Base-by-base conservation (phyloP, 1,139 yeast genomes). In the Blastobotrys raffinosifermentans region DNA sequence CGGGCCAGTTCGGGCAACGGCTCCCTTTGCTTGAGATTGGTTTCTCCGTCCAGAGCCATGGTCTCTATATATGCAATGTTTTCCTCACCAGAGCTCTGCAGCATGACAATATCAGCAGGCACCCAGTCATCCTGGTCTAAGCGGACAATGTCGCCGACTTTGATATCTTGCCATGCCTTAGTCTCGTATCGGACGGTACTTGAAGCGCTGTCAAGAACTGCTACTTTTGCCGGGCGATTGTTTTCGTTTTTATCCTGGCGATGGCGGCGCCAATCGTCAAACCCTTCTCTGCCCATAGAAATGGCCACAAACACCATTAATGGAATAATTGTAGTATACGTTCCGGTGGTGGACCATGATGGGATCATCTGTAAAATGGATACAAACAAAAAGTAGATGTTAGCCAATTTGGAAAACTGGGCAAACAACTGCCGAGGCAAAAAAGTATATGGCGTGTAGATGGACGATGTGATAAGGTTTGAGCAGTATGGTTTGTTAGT, bases 11-110 rank as follows among this genome's bases (percentile, higher is more conserved):
- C 84, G 1, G 72, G 66, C 44, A 81, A 81, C 0, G 96, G 85
- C 17, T 65, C 64, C 50, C 76, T 78, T 4, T 84, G 70, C 58
- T 91, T 91, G 45, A 91, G 67, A 54, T 87, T 89, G 0, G 97
- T 91, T 60, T 91, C 98, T 35, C 99, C 99, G 60, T 91, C 98
- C 33, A 91, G 67, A 0, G 96, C 98, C 91, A 91, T 89, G 0
- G 99, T 91, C 60, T 91, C 99, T 17, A 89, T 78, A 50, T 77
- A 85, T 1, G 94, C 81, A 48, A 80, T 84, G 40, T 80, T 83
- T 41, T 77, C 74, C 25, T 74, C 75, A 9, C 77, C 77, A 34
- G 75, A 74, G 2, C 91, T 74, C 2, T 85, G 72, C 31, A 93
- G 58, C 8, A 91, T 52, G 1, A 91, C 57, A 7, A 91, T 57